Base-by-base conservation (phyloP, 1,284 basidiomycete genomes). In the Jaminaea rosea region DNA sequence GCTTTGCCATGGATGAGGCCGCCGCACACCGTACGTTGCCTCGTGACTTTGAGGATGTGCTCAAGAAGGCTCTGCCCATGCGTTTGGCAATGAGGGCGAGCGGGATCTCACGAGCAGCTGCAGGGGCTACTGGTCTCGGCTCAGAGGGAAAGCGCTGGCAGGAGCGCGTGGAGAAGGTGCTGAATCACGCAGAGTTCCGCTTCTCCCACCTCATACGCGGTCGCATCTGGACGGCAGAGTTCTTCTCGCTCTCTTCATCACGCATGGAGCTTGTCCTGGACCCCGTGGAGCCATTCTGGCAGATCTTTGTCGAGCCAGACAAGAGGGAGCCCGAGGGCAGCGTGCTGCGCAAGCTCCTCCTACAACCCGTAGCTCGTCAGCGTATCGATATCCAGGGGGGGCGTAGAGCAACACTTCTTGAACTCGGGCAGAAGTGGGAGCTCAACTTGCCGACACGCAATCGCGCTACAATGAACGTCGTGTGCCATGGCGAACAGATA, bases 61-160 rank as follows among this genome's bases (percentile, higher is more conserved):
- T 94, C 53, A 93, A 91, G 72, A 80, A 83, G 1, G 78, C 82
- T 1, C 79, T 96, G 11, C 92, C 92, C 0, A 96, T 96, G 91
- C 85, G 84, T 45, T 93, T 37, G 77, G 44, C 49, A 27, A 31
- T 56, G 41, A 21, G 28, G 28, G 46, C 54, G 39, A 74, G 79
- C 1, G 76, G 75, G 0, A 69, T 80, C 21, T 91, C 87, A 84
- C 66, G 69, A 23, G 39, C 39, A 5, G 39, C 39, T 3, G 39
- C 3, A 24, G 19, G 24, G 4, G 23, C 24, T 23, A 21, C 39
- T 13, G 39, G 39, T 23, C 23, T 42, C 19, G 39, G 19, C 23
- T 13, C 19, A 4, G 19, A 23, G 5, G 39, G 6, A 15, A 17
- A 42, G 4, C 73, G 77, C 26, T 93, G 88, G 87, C 77, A 77